Conservation (phyloP, 2,329 filamentous ascomycete species). For the Fusarium redolens region DNA sequence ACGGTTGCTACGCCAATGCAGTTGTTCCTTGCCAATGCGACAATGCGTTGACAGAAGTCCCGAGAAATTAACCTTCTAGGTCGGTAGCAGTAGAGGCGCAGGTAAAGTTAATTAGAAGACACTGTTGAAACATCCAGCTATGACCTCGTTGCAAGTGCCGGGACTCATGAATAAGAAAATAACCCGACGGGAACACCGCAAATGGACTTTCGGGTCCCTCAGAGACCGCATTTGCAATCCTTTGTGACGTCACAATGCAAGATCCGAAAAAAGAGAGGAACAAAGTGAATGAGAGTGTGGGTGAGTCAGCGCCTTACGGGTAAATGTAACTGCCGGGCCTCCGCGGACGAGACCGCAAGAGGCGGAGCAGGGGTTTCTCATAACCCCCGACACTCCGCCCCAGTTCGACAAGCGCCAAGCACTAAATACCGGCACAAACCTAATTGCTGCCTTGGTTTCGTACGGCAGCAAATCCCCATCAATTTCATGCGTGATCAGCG, state of each 20-base stretch:
- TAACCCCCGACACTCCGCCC: neutral
- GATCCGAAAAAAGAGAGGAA: neutral
- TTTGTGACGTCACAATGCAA: neutral
- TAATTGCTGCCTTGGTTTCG: neutral
- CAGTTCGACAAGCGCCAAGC: neutral
- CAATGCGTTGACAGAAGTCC: neutral
- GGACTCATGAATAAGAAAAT: neutral
- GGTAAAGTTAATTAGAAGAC: neutral
- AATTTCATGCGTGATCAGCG: neutral
- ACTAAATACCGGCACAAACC: neutral
- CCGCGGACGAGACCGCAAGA: neutral
- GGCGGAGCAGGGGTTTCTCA: neutral
- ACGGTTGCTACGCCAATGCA: neutral
- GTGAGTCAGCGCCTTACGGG: neutral
- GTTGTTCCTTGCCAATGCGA: accelerated
- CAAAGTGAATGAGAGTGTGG: neutral
- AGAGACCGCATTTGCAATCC: neutral
- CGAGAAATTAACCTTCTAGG: neutral
- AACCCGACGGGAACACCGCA: neutral
- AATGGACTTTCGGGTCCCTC: neutral
- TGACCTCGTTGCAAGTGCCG: neutral
- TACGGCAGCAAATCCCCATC: neutral
- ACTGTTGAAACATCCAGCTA: neutral
- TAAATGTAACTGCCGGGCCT: neutral
- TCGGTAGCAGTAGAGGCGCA: neutral